These are phyloP conservation scores for Stipa capillata DNA, from an alignment of 176 grass and related monocot genomes.

Conservation along the genomic window DNA sequence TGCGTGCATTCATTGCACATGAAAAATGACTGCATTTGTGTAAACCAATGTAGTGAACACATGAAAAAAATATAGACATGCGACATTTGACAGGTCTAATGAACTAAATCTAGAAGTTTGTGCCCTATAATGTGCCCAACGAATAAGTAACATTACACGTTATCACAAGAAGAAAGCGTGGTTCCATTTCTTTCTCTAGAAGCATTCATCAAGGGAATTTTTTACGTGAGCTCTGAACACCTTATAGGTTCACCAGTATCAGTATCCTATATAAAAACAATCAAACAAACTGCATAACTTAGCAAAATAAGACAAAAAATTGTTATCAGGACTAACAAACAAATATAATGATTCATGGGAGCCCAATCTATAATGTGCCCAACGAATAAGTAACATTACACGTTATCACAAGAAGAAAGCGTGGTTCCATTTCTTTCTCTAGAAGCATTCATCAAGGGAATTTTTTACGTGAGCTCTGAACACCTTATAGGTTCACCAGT, in stretches of 20 bases:
- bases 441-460: not conserved
- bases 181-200: not conserved
- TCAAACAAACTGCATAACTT: not conserved
- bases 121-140: not conserved
- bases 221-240: no score
- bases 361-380: not conserved
- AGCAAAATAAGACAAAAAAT: not conserved
- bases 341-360: not conserved
- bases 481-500: no score
- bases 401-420: not conserved
- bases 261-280: not conserved
- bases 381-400: not conserved
- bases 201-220: not conserved
- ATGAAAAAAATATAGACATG: not conserved
- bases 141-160: not conserved
- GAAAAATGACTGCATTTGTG: not conserved
- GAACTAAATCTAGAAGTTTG: not conserved
- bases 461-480: no score
- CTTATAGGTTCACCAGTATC: not conserved
- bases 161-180: not conserved
- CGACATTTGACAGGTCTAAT: not conserved
- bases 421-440: not conserved
- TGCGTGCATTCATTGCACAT: not conserved
- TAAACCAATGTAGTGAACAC: not conserved
- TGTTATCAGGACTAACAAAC: no score